These are phyloP conservation scores for Schoenoplectus triqueter DNA, from an alignment of 202 grass and related monocot genomes.

Conservation along the genomic window DNA sequence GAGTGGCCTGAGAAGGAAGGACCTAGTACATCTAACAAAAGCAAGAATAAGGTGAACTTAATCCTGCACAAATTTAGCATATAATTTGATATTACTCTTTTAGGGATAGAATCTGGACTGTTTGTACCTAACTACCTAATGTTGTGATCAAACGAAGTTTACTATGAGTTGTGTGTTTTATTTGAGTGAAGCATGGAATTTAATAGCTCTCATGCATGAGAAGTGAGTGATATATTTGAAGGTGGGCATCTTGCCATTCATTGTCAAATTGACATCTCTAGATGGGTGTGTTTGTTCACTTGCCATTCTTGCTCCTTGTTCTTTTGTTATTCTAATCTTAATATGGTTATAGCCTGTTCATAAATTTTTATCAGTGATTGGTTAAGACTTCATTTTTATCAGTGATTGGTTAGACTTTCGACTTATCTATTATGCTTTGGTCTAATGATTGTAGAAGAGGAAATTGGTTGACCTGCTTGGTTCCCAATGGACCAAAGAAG, in stretches of 20 bases:
- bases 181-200: conserved; percentile 13
- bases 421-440: conserved; percentile 22
- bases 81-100: background rate
- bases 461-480: conserved; percentile 92
- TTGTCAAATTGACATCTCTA: background rate
- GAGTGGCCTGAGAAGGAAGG: conserved; percentile 82
- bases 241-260: background rate
- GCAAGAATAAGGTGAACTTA: conserved; percentile 64
- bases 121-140: background rate
- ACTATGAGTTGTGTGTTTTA: conserved; percentile 18
- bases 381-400: background rate
- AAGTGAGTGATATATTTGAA: conserved; percentile 17
- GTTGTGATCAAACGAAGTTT: conserved; percentile 11
- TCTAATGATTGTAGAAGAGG: conserved; percentile 69
- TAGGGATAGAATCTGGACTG: background rate
- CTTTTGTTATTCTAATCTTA: background rate
- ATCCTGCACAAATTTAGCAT: conserved; percentile 5
- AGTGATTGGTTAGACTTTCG: conserved; percentile 26
- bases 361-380: no score
- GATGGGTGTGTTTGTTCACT: background rate
- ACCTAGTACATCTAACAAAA: conserved; percentile 55
- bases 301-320: background rate
- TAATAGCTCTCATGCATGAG: background rate
- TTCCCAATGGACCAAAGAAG: conserved; percentile 93
- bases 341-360: no score